These are phyloP conservation scores for Trichosanthes cucumerina DNA, from an alignment of 306 rosid species.

Conservation along the genomic window DNA sequence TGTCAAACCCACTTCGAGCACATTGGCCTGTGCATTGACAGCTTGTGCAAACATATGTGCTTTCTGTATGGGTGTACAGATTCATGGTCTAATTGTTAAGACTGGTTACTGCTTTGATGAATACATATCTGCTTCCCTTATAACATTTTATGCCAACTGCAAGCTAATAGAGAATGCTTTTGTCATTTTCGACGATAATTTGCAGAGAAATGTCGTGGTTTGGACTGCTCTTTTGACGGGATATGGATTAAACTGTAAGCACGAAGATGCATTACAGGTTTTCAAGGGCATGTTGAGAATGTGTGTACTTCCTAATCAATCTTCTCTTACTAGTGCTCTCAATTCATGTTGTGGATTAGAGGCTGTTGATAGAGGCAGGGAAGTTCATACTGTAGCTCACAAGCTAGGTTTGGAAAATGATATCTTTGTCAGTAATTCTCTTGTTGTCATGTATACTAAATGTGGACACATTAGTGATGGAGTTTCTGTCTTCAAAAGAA, in stretches of 20 bases:
- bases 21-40: slow-evolving; percentile 53
- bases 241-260: slow-evolving; percentile 42
- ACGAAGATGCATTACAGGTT: slow-evolving; percentile 40
- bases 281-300: slow-evolving; percentile 45
- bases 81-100: slow-evolving; percentile 47
- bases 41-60: slow-evolving; percentile 42
- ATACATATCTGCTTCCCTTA: slow-evolving; percentile 54
- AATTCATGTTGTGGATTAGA: slow-evolving; percentile 75
- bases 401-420: slow-evolving; percentile 51
- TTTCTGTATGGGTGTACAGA: slow-evolving; percentile 40
- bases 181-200: slow-evolving; percentile 30
- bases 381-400: slow-evolving; percentile 30
- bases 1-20: slow-evolving; percentile 30
- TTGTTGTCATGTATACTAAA: slow-evolving; percentile 66
- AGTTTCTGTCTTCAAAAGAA: slow-evolving; percentile 37
- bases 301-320: slow-evolving; percentile 51
- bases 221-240: slow-evolving; percentile 88
- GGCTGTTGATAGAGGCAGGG: slow-evolving; percentile 60
- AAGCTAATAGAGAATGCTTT: slow-evolving; percentile 33
- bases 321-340: slow-evolving; percentile 74
- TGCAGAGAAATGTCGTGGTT: slow-evolving; percentile 51
- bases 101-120: slow-evolving; percentile 43
- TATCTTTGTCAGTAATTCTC: slow-evolving; percentile 60
- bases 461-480: slow-evolving; percentile 60
- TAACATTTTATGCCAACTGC: slow-evolving; percentile 62